Percentiles rank a stretch among this genome's conserved stretches.
These are phyloP conservation scores for Pholiota microspora DNA, from an alignment of 768 basidiomycete genomes.

Conservation along the genomic window DNA sequence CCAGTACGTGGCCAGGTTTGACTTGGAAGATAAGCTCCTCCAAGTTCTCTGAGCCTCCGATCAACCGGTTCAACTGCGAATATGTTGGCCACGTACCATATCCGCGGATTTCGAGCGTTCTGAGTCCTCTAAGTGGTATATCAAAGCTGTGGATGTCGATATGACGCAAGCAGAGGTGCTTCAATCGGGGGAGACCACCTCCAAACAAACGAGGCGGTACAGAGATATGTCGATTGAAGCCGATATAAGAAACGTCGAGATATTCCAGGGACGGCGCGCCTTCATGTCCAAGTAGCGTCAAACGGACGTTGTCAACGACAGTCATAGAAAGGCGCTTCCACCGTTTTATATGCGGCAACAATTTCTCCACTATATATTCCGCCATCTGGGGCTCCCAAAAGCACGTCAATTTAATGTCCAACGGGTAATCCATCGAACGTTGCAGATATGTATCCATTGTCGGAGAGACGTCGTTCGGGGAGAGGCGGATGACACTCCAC, in stretches of 20 bases:
- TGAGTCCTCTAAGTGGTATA: constrained; percentile 21
- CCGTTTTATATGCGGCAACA: constrained; percentile 26
- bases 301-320: constrained; percentile 20
- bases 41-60: constrained; percentile 21
- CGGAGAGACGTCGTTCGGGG: constrained; percentile 20
- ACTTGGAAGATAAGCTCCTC: constrained; percentile 27
- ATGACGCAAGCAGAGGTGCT: constrained; percentile 25
- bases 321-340: constrained; percentile 27
- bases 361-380: constrained; percentile 19
- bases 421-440: constrained; percentile 26
- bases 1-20: constrained; percentile 21
- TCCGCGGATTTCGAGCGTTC: constrained; percentile 28
- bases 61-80: constrained; percentile 19
- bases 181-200: constrained; percentile 22
- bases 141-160: constrained; percentile 22
- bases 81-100: constrained; percentile 28
- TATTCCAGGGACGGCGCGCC: constrained; percentile 21
- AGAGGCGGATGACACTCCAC: constrained; percentile 29
- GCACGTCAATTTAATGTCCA: constrained; percentile 27
- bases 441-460: constrained; percentile 21
- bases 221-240: constrained; percentile 16
- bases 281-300: constrained; percentile 20
- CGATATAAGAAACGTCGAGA: constrained; percentile 25
- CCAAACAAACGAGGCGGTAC: constrained; percentile 20
- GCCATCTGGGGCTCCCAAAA: constrained; percentile 25